These are phyloP conservation scores for Pelargonium myrrhifolium DNA, from an alignment of 441 rosid species.

Conservation along the genomic window DNA sequence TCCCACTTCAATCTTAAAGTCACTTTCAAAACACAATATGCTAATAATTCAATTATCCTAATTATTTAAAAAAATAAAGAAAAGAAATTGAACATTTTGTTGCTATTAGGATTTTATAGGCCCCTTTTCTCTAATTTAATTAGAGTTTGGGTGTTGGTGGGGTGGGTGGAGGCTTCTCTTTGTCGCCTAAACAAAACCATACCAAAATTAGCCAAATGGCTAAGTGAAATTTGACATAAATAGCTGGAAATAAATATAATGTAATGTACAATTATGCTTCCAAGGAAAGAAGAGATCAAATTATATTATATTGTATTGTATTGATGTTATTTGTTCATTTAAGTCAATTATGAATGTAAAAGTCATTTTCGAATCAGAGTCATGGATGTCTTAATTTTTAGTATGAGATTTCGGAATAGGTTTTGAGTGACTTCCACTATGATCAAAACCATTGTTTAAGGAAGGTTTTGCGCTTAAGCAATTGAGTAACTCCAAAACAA, in stretches of 20 bases:
- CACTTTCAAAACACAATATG: constrained; percentile 16
- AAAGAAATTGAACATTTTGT: constrained; percentile 20
- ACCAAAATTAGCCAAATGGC: constrained; percentile 26
- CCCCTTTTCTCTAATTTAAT: constrained; percentile 6
- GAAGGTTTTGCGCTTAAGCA: constrained; percentile 72
- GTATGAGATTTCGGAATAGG: constrained; percentile 19
- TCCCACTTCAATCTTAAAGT: constrained; percentile 17
- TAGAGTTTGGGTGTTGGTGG: constrained; percentile 25
- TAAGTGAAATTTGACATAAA: background rate
- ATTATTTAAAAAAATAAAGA: background rate
- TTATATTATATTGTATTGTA: background rate
- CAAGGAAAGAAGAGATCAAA: constrained; percentile 36
- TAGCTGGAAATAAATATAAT: too few species aligned
- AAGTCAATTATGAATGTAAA: constrained; percentile 34
- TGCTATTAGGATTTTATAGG: constrained; percentile 2
- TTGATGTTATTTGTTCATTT: constrained; percentile 23
- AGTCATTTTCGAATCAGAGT: constrained; percentile 28
- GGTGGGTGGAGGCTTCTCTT: constrained; percentile 19
- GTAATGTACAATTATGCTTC: constrained; percentile 26
- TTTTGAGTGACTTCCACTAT: constrained; percentile 48
- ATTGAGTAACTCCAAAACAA: constrained; percentile 28
- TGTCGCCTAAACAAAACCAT: constrained; percentile 23
- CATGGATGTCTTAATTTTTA: constrained; percentile 33
- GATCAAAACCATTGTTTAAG: constrained; percentile 30
- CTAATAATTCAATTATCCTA: constrained; percentile 23